phyloP scores from a whole-genome alignment of 352 stramenopile genomes.

The Phytopythium sindhum region DNA sequence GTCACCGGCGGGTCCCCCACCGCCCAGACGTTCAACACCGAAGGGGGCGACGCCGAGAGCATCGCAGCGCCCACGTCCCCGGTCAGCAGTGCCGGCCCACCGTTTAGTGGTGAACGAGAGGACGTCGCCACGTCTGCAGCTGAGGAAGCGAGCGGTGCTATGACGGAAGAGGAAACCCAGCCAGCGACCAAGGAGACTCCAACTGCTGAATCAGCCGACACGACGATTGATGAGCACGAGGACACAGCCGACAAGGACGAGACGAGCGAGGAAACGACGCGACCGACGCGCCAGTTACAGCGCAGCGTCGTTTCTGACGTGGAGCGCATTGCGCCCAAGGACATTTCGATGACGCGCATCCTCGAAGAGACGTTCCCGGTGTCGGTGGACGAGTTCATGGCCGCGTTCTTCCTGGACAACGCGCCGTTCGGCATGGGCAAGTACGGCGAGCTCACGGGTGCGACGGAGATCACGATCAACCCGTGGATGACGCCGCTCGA shows the following conservation, averaged over 20 bases:
- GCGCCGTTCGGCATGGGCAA: constrained; percentile 66
- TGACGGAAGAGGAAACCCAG: not conserved
- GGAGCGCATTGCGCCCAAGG: constrained; percentile 50
- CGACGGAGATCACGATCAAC: constrained; percentile 71
- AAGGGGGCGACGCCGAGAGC: not conserved
- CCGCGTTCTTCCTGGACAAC: constrained; percentile 61
- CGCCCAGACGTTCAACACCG: not conserved
- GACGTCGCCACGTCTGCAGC: not conserved
- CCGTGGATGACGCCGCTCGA: constrained; percentile 54
- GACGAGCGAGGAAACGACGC: not conserved
- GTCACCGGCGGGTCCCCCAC: not conserved
- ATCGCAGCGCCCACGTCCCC: not conserved
- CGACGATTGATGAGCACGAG: constrained; percentile 7
- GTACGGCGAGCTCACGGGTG: constrained; percentile 55
- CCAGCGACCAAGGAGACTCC: not conserved
- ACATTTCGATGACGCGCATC: constrained; percentile 75
- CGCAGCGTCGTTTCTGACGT: constrained; percentile 60
- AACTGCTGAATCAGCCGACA: not conserved
- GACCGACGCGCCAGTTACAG: constrained; percentile 14
- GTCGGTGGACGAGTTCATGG: constrained; percentile 67
- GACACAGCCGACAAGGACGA: not conserved
- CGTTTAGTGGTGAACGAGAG: constrained; percentile 2
- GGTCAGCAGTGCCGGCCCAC: constrained; percentile 5
- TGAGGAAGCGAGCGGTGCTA: not conserved
- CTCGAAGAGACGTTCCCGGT: constrained; percentile 57